phyloP scores from a whole-genome alignment of 225 moss, liverwort and hornwort genomes.

The Takakia lepidozioides region DNA sequence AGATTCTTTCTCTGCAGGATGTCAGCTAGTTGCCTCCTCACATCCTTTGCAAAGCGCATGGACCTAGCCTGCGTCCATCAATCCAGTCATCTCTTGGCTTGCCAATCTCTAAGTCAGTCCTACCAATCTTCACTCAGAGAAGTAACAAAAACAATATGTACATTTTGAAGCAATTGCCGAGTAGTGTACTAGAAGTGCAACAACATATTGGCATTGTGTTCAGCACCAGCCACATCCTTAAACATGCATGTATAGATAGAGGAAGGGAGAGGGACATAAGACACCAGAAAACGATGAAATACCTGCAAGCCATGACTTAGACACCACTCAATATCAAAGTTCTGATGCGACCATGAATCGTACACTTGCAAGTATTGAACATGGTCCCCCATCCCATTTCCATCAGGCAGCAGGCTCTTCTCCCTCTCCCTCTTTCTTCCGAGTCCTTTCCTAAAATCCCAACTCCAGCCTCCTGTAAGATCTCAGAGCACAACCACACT shows the following conservation, averaged over 20 bases:
- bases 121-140: too few relatives aligned
- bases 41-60: constrained; percentile 91
- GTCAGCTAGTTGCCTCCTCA: constrained; percentile 73
- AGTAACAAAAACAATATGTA: too few relatives aligned
- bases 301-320: constrained; percentile 66
- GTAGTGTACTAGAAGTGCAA: too few relatives aligned
- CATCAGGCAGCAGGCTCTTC: constrained; percentile 66
- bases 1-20: constrained; percentile 46
- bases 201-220: too few relatives aligned
- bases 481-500: too few relatives aligned
- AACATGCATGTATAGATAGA: background rate
- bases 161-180: too few relatives aligned
- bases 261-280: background rate
- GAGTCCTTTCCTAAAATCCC: constrained; percentile 50
- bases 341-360: constrained; percentile 55
- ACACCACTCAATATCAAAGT: constrained; percentile 80
- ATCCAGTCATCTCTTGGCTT: constrained; percentile 1
- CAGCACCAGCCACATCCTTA: too few relatives aligned
- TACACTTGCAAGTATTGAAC: constrained; percentile 81
- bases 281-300: background rate
- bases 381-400: constrained; percentile 81
- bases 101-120: too few relatives aligned
- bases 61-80: constrained; percentile 46
- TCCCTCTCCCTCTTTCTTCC: constrained; percentile 77
- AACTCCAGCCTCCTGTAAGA: background rate